Base-by-base conservation (phyloP, 305 asterid species). In the Solanum hybrid region DNA sequence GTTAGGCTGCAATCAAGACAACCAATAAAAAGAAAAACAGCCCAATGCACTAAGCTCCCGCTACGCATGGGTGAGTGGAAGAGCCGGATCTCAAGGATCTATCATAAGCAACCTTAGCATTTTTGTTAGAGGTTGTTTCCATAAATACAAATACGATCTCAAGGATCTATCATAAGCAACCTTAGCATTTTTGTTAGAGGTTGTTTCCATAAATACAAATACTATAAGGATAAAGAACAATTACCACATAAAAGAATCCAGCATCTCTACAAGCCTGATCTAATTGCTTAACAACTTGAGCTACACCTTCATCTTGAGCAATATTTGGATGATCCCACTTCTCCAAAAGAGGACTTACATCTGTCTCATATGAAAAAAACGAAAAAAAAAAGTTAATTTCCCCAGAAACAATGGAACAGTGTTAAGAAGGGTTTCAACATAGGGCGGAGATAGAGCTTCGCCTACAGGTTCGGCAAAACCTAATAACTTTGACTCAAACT, bases 201-300 rank as follows among this genome's bases (percentile, higher is more conserved):
- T 31, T 31, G 32, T 31, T 31, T 31, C 32, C 32, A 31, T 31
- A 31, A 31, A 31, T 31, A 31, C 32, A 31, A 3, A 31, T 31
- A 31, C 45, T 22, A 84, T 6, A 76, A 11, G 38, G 37, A 87
- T 73, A 31, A 85, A 37, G 73, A 38, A 14, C 0, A 34, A 14
- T 86, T 95, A 96, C 98, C 97, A 96, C 97, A 86, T 95, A 95
- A 90, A 96, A 95, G 91, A 95, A 95, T 71, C 99, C 99, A 88
- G 96, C 96, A 90, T 95, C 93, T 90, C 94, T 91, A 89, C 99
- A 97, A 88, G 99, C 99, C 89, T 90, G 92, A 85, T 91, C 97
- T 81, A 97, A 90, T 84, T 95, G 96, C 42, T 89, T 92, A 79
- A 94, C 97, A 88, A 97, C 99, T 86, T 93, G 91, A 1, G 95